Base-by-base conservation (phyloP, 495 filamentous ascomycete species). In the Parmelia sp. region DNA sequence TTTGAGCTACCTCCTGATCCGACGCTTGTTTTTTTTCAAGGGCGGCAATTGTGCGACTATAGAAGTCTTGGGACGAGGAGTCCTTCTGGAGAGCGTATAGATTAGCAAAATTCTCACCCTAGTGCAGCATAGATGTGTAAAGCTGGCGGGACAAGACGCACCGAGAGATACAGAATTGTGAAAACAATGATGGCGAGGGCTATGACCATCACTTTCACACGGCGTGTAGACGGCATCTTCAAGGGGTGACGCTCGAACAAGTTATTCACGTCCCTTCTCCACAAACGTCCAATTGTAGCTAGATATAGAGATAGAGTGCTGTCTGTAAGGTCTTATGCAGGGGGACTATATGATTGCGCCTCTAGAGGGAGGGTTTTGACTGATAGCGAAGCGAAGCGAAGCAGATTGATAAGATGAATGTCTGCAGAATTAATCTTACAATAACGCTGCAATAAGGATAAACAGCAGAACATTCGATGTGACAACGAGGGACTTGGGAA, bases 221-320 rank as follows among this genome's bases (percentile, higher is more conserved):
- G 85, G 63, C 90, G 83, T 69, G 81, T 80, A 1, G 89, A 90
- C 69, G 86, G 84, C 90, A 95, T 92, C 15, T 19, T 63, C 53
- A 23, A 15, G 11, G 27, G 7, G 25, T 4, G 36, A 53, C 39
- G 36, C 60, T 31, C 36, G 27, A 27, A 11, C 10, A 21, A 35
- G 36, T 35, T 15, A 45, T 7, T 4, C 8, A 3, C 23, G 1
- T 1, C 23, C 44, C 23, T 47, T 47, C 44, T 25, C 3, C n/a
- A 25, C 21, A 47, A 25, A 25, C 4, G 44, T 53, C 23, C 31
- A 40, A 17, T 31, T 14, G 11, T 31, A 19, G 33, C 31, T 17
- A 29, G 25, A 12, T 3, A 14, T 51, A 19, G 1, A 51, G 11
- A 25, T 15, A 3, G 47, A n/a, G 25, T 15, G 23, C 12, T 51